Evolutionary conservation across 2,329 filamentous ascomycete species (phyloP), one percentile per base, ranked within the genome.

Genomic region (Fusarium solani-melongenae): DNA sequence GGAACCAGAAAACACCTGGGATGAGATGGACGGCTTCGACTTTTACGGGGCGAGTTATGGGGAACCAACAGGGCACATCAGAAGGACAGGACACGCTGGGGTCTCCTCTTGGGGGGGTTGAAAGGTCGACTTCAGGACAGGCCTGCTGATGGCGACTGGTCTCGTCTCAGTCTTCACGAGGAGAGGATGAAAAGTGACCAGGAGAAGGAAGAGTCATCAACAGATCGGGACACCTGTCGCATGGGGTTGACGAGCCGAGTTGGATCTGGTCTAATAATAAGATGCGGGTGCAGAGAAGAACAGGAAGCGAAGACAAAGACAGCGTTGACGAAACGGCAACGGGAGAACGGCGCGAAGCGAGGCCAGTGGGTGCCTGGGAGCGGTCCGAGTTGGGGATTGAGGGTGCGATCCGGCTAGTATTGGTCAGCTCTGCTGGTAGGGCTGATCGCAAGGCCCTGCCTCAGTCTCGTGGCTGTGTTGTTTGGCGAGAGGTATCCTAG

Each of bases 161-260:
- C 66, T 70, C 71, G 78, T 80, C 82, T 83, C 81, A 84, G 83
- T 82, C 82, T 84, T 81, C 75, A 78, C 76, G 76, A 74, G 71
- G 73, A 74, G 72, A 68, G 58, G 64, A 72, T 65, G 39, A 65
- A 64, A 71, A 73, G 56, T 71, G 76, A 77, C 63, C 68, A 69
- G 51, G 58, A 20, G 44, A 66, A 70, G 60, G 66, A 71, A 70
- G 60, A 78, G 78, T 80, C 78, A 80, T 77, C 69, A 68, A 69
- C 62, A 27, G 46, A 51, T 44, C 60, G 49, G 60, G 70, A 67
- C 46, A 72, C 63, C 67, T 64, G 66, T 74, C 57, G 67, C 64
- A 68, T 62, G 69, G 64, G 56, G 33, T 56, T 34, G 51, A 33
- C 29, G 60, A 58, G 39, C 36, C 56, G 38, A 59, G 33, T 17